Conservation (phyloP, 176 grass and related monocot genomes). For the Zea mays region Zm-B73-REFERENCE-NAM-5.0 NC_050102.1:182236001-182236500, state of each 20-base stretch:
- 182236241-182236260: constrained; percentile 51
- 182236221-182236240: constrained; percentile 39
- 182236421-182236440: constrained; percentile 63
- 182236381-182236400: constrained; percentile 68
- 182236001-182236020: too few species aligned
- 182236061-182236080: neutral
- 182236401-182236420: constrained; percentile 84
- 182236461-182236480: neutral
- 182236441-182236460: neutral
- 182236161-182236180: constrained; percentile 21
- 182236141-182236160: neutral
- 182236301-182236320: constrained; percentile 40
- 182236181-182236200: constrained; percentile 19
- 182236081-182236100: neutral
- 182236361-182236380: constrained; percentile 38
- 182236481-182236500: neutral
- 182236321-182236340: constrained; percentile 38
- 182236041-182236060: neutral
- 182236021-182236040: neutral
- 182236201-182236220: constrained; percentile 24
- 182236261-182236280: constrained; percentile 32
- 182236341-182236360: neutral
- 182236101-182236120: constrained; percentile 5
- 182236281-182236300: constrained; percentile 52
- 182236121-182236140: neutral